Conservation (phyloP, 1,284 basidiomycete genomes). For the Trichosporon ovoides region DNA sequence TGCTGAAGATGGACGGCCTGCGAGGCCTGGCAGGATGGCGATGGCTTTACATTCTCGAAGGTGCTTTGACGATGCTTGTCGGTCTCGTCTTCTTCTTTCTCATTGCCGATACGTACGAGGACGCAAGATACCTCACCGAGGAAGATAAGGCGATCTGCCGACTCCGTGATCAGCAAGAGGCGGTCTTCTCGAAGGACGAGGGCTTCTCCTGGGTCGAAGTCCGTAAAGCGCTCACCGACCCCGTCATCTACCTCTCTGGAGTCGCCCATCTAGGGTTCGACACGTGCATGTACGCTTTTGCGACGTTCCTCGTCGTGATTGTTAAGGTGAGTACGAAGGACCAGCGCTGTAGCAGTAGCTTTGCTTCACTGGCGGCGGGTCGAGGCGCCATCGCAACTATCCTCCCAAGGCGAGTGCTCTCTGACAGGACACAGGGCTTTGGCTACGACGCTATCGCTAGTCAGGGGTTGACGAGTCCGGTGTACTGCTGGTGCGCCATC, state of each 20-base stretch:
- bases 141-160: constrained; percentile 3
- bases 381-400: not conserved
- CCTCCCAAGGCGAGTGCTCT: not conserved
- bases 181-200: constrained; percentile 9
- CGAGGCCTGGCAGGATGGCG: constrained; percentile 12
- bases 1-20: constrained; percentile 16
- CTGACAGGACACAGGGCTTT: not conserved
- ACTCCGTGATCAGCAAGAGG: constrained; percentile 4
- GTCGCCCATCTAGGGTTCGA: constrained; percentile 31
- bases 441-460: constrained; percentile 21
- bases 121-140: constrained; percentile 8
- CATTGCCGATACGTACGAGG: constrained; percentile 11
- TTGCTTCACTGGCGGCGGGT: not conserved
- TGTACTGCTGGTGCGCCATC: constrained; percentile 18
- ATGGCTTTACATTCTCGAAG: constrained; percentile 19
- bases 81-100: constrained; percentile 8
- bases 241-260: constrained; percentile 16
- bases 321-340: not conserved
- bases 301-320: not conserved
- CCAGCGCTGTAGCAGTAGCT: not conserved
- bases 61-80: constrained; percentile 9
- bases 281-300: constrained; percentile 22
- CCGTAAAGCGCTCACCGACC: constrained; percentile 9
- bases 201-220: constrained; percentile 14
- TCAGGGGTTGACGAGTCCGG: constrained; percentile 28